These are phyloP conservation scores for Aegilops longissima DNA, from an alignment of 176 grass and related monocot genomes.

Conservation along the genomic window DNA sequence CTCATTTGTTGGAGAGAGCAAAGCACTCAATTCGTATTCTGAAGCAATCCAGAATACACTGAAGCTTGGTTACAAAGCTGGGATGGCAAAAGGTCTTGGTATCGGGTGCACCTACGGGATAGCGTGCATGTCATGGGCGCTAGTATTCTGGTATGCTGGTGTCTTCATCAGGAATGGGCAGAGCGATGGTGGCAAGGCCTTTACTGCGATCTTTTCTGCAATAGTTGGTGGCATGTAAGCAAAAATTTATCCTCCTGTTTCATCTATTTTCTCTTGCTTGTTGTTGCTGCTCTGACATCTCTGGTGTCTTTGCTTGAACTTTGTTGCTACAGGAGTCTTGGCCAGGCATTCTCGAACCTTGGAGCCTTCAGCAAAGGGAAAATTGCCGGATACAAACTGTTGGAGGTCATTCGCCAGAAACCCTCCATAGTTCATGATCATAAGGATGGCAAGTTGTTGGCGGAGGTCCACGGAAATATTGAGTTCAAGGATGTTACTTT, in stretches of 20 bases:
- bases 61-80: constrained; percentile 96
- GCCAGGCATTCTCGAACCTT: constrained; percentile 97
- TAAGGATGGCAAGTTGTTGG: constrained; percentile 84
- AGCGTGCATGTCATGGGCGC: constrained; percentile 97
- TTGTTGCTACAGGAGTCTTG: constrained; percentile 74
- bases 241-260: constrained; percentile 5
- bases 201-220: constrained; percentile 94
- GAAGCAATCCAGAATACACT: constrained; percentile 90
- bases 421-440: constrained; percentile 82
- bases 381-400: constrained; percentile 88
- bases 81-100: constrained; percentile 97
- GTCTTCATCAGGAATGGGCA: constrained; percentile 94
- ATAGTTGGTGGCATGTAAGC: constrained; percentile 93
- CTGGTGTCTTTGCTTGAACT: not conserved
- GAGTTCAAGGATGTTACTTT: constrained; percentile 99
- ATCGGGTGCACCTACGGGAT: constrained; percentile 97
- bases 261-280: not conserved
- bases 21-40: constrained; percentile 92
- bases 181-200: constrained; percentile 91
- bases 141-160: constrained; percentile 98
- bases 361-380: constrained; percentile 99
- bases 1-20: constrained; percentile 93
- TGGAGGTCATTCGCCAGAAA: constrained; percentile 91
- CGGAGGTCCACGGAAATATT: constrained; percentile 94
- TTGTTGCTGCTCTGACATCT: not conserved